Evolutionary conservation across 441 rosid species (phyloP).

Genomic region (Rhodomyrtus psidioides): DNA sequence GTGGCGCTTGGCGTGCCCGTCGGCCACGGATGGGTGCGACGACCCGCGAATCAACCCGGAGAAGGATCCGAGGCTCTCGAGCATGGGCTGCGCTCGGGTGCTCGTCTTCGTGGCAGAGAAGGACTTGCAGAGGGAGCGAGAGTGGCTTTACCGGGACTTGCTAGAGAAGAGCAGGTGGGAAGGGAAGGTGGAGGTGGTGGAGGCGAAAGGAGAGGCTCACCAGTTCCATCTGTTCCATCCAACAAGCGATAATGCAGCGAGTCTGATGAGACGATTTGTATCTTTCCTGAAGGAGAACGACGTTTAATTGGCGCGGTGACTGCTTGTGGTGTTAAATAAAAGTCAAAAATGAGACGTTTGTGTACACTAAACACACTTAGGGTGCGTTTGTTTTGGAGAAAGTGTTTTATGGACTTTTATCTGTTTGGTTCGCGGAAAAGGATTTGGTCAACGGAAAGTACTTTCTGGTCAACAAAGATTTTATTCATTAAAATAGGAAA

Average conservation of each 20-base stretch:
- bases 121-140: constrained; percentile 27
- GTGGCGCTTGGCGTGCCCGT: not conserved
- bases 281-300: constrained; percentile 12
- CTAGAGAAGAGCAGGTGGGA: constrained; percentile 31
- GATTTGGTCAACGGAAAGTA: too few relatives aligned
- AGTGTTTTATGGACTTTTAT: too few relatives aligned
- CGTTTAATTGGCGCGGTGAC: not conserved
- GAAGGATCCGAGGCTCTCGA: constrained; percentile 14
- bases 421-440: too few relatives aligned
- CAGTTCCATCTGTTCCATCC: constrained; percentile 28
- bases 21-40: not conserved
- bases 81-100: constrained; percentile 23
- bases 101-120: constrained; percentile 34
- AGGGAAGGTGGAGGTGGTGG: constrained; percentile 27
- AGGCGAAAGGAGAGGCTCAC: constrained; percentile 29
- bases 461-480: too few relatives aligned
- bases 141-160: constrained; percentile 22
- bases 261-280: constrained; percentile 13
- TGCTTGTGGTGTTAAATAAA: not conserved
- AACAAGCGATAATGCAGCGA: constrained; percentile 15
- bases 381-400: too few relatives aligned
- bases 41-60: constrained; percentile 29
- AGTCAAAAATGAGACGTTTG: not conserved
- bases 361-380: not conserved
- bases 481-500: too few relatives aligned